Conservation (phyloP, 2,329 filamentous ascomycete species). For the Didymella keratinophila region DNA sequence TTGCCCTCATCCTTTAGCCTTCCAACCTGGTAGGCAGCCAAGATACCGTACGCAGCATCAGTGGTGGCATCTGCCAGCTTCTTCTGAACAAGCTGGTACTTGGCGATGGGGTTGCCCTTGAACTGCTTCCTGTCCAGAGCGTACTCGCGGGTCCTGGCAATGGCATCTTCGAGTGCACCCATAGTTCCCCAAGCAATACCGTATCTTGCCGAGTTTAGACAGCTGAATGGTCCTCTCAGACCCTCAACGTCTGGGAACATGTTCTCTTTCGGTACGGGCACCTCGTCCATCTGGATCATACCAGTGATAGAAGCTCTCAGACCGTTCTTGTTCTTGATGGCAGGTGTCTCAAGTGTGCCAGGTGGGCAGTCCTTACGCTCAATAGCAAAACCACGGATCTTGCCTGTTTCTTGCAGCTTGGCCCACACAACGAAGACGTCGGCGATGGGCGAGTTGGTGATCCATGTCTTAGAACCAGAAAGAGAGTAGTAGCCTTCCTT, state of each 20-base stretch:
- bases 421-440: constrained; percentile 91
- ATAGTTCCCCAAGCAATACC: constrained; percentile 95
- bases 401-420: constrained; percentile 87
- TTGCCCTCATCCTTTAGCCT: constrained; percentile 91
- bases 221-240: constrained; percentile 87
- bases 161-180: constrained; percentile 91
- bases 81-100: constrained; percentile 97
- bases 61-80: constrained; percentile 93
- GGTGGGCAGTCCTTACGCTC: constrained; percentile 85
- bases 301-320: constrained; percentile 92
- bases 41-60: constrained; percentile 88
- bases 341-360: constrained; percentile 88
- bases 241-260: constrained; percentile 95
- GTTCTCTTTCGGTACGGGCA: constrained; percentile 86
- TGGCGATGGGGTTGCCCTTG: constrained; percentile 92
- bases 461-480: constrained; percentile 91
- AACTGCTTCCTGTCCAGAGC: constrained; percentile 95
- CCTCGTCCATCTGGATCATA: constrained; percentile 95
- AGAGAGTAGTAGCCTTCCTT: constrained; percentile 83
- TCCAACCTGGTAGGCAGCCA: constrained; percentile 89
- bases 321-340: constrained; percentile 94
- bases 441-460: constrained; percentile 90
- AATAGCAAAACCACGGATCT: constrained; percentile 91
- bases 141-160: constrained; percentile 81
- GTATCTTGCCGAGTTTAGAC: constrained; percentile 90